Base-by-base conservation (phyloP, 805 yeast genomes). In the Candida ascalaphidarum region DNA sequence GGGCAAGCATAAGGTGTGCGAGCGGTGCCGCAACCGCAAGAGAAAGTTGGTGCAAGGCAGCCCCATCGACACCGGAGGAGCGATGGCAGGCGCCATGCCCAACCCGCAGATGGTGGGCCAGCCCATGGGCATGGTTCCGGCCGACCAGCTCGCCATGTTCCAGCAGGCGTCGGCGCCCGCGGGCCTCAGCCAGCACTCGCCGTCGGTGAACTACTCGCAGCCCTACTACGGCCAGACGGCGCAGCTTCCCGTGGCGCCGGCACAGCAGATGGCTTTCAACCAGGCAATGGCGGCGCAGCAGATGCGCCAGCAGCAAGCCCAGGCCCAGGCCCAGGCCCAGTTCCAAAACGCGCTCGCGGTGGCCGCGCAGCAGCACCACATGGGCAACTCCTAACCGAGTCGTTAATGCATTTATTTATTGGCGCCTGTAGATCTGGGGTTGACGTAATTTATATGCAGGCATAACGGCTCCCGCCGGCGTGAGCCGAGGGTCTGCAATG, bases 1-100 rank as follows among this genome's bases (percentile, higher is more conserved):
- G 20, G 71, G 65, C 17, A 66, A 64, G 23, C 73, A 68, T 42
- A 77, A 77, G 48, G 77, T 74, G 12, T 77, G 84, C 44, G 30
- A 42, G 7, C 44, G 41, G 17, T 77, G 84, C 44, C 59, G 83
- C 25, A 60, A 55, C 36, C 54, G 73, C 41, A 70, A 74, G 58
- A 73, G 68, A 53, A 60, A 61, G 39, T 33, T 42, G 30, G 23
- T 36, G 5, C 39, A 37, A 23, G 5, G 22, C 11, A 22, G 15
- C 10, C 10, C 23, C 6, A 5, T 18, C 7, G 11, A 7, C 8
- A 5, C 5, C 14, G 11, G 4, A n/a, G n/a, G n/a, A n/a, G n/a
- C n/a, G n/a, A n/a, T n/a, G n/a, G n/a, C n/a, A n/a, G n/a, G n/a
- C n/a, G n/a, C n/a, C n/a, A n/a, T n/a, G n/a, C n/a, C n/a, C n/a